phyloP scores from a whole-genome alignment of 1,284 basidiomycete genomes.

The Cerioporus squamosus region DNA sequence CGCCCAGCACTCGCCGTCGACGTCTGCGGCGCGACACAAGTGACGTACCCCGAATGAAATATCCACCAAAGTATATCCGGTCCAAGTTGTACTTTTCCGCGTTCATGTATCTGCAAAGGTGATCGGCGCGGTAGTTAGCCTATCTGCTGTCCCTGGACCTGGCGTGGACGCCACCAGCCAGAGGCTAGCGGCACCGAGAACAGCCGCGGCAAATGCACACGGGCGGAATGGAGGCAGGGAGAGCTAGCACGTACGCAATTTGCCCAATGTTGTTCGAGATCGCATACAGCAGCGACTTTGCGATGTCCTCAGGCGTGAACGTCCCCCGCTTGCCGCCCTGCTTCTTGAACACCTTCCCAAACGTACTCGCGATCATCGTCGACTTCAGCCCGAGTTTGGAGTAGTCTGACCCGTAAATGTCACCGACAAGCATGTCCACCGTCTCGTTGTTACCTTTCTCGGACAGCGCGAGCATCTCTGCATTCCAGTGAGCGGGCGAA shows the following conservation, averaged over 20 bases:
- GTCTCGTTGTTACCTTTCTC: constrained; percentile 92
- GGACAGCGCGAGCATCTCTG: constrained; percentile 96
- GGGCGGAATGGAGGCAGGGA: background rate
- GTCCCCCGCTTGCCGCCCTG: constrained; percentile 77
- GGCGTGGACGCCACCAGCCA: background rate
- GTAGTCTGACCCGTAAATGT: constrained; percentile 98
- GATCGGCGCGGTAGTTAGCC: background rate
- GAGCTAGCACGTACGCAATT: constrained; percentile 83
- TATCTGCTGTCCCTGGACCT: background rate
- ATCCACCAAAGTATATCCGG: constrained; percentile 98
- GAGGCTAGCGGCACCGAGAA: background rate
- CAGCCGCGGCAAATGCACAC: background rate
- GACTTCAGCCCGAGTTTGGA: constrained; percentile 94
- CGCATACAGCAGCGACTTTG: constrained; percentile 92
- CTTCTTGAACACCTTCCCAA: constrained; percentile 98
- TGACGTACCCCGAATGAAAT: constrained; percentile 92
- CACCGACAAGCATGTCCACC: constrained; percentile 99
- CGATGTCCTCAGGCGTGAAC: constrained; percentile 94
- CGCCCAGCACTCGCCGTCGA: background rate
- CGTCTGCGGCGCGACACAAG: constrained; percentile 12
- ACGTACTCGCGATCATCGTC: constrained; percentile 96
- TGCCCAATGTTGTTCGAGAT: constrained; percentile 99
- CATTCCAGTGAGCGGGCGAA: background rate
- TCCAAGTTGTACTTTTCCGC: constrained; percentile 98
- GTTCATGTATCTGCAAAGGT: constrained; percentile 89